phyloP scores from a whole-genome alignment of 1,284 basidiomycete genomes.

The Takashimella tepidaria region DNA sequence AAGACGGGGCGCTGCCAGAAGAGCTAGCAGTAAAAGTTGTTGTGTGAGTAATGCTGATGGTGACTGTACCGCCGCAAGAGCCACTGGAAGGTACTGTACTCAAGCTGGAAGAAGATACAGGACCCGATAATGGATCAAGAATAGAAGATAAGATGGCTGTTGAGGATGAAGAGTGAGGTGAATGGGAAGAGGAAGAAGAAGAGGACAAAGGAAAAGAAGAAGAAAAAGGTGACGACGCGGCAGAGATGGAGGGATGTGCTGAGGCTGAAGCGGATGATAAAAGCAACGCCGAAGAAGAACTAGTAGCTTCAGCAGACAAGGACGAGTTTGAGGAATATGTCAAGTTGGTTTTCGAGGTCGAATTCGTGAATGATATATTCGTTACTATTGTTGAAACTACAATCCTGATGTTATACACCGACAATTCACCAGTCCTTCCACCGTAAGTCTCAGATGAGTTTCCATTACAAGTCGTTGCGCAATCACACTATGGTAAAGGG shows the following conservation, averaged over 20 bases:
- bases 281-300: not conserved
- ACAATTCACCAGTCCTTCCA: not conserved
- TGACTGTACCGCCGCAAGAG: not conserved
- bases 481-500: not conserved
- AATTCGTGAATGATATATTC: no score
- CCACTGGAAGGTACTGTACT: not conserved
- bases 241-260: no score
- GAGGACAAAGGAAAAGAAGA: no score
- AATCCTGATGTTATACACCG: not conserved
- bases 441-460: not conserved
- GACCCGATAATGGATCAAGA: not conserved
- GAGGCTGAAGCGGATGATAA: not conserved
- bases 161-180: conserved; percentile 2
- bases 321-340: not conserved
- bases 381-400: not conserved
- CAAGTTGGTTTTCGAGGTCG: not conserved
- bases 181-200: conserved; percentile 8
- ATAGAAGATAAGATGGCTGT: no score
- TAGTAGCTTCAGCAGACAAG: no score
- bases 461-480: not conserved
- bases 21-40: not conserved
- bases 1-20: not conserved
- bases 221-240: conserved; percentile 3
- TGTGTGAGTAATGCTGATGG: not conserved
- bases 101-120: not conserved